Evolutionary conservation across 179 eudicot genomes (phyloP), one percentile per base, ranked within the genome.

Genomic region (Beta lomatogona): DNA sequence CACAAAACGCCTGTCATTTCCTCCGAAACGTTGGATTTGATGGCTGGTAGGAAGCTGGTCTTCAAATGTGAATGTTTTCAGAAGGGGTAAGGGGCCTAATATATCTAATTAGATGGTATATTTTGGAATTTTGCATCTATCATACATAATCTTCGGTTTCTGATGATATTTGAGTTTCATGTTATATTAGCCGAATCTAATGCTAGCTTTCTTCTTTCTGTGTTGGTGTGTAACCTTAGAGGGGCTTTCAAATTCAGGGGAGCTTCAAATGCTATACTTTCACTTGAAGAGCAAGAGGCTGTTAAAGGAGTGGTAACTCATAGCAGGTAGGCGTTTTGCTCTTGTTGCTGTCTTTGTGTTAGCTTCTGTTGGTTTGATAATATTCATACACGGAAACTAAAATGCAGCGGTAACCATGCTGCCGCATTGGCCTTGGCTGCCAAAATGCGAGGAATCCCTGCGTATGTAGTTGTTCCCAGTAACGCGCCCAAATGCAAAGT

Each of bases 211-310:
- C n/a, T 25, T 72, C 45, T 14, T 79, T 76, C 1, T 21, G 53
- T 45, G n/a, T 50, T 12, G 75, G 21, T 50, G 21, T 19, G 36
- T 81, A 19, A 21, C 57, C 41, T 19, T 86, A 95, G 99, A 58
- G 99, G 99, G 80, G 98, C 99, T 75, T 96, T 96, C 80, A 96
- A 96, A 81, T 90, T 96, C 76, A 90, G 99, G 82, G 99, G 99
- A 80, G 98, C 99, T 65, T 92, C 97, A 73, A 96, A 96, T 89
- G 98, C 99, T 60, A 76, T 96, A 45, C 87, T 94, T 80, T 96
- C 99, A 54, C 97, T 96, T 68, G 86, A 91, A 46, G 88, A 91
- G 10, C 88, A 89, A 79, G 87, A 91, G 80, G 98, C 98, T 44
- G 88, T 90, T 45, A 92, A 88, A 84, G 99, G 99, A 25, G 99